A percentile compares a stretch with the other conserved stretches of the same genome.
Conservation (phyloP, 2,329 filamentous ascomycete species). For the Lachnellula occidentalis region DNA sequence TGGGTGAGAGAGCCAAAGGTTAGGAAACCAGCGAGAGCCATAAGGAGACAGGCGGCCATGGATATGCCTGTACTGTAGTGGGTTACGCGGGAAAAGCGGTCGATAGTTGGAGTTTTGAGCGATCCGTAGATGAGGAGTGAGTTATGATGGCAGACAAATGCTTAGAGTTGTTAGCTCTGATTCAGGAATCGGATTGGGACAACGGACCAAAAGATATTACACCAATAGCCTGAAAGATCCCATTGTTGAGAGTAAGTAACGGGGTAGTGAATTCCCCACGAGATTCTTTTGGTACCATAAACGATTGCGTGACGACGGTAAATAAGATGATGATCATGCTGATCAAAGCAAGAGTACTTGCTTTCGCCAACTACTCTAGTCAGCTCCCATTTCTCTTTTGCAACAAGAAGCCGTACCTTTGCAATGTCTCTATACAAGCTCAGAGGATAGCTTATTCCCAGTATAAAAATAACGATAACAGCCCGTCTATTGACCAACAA, state of each 20-base stretch:
- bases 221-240: constrained; percentile 92
- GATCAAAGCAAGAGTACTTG: constrained; percentile 84
- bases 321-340: constrained; percentile 89
- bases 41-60: constrained; percentile 81
- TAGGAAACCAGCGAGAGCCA: constrained; percentile 86
- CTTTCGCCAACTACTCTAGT: constrained; percentile 73
- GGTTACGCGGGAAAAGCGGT: constrained; percentile 88
- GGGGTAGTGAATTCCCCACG: constrained; percentile 66
- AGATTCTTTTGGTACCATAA: constrained; percentile 64
- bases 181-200: background rate
- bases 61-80: constrained; percentile 90
- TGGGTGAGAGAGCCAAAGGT: constrained; percentile 88
- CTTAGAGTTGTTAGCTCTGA: constrained; percentile 36
- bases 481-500: constrained; percentile 75
- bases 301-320: constrained; percentile 80
- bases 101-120: constrained; percentile 85
- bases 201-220: constrained; percentile 90
- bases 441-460: constrained; percentile 84
- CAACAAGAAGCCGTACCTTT: constrained; percentile 55
- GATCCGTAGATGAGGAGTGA: constrained; percentile 96
- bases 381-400: constrained; percentile 6
- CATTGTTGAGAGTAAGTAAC: constrained; percentile 73
- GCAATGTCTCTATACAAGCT: constrained; percentile 95
- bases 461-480: constrained; percentile 80
- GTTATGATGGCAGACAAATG: constrained; percentile 81